Conservation (phyloP, 2,329 filamentous ascomycete genomes). For the Ambrosiella beaveri region DNA sequence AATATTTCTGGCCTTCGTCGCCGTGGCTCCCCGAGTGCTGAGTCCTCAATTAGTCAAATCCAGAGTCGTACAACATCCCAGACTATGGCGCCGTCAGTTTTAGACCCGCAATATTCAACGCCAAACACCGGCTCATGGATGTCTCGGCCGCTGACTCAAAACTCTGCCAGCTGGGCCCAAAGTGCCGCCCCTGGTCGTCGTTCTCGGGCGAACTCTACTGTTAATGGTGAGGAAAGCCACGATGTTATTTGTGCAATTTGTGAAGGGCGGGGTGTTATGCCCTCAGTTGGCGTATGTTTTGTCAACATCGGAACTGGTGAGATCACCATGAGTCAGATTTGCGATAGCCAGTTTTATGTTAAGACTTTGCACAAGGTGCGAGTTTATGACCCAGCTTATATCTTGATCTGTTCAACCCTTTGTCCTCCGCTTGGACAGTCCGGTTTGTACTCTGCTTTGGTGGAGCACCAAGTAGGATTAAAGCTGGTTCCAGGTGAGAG, state of each 20-base stretch:
- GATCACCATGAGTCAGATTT: slow-evolving; percentile 74
- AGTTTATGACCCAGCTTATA: slow-evolving; percentile 61
- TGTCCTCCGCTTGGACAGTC: slow-evolving; percentile 48
- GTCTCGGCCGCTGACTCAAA: slow-evolving; percentile 10
- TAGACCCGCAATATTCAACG: background rate
- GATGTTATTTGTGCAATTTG: slow-evolving; percentile 75
- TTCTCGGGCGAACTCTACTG: slow-evolving; percentile 24
- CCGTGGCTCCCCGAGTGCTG: slow-evolving; percentile 4
- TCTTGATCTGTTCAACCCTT: slow-evolving; percentile 61
- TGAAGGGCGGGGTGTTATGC: slow-evolving; percentile 73
- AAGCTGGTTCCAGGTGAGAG: slow-evolving; percentile 45
- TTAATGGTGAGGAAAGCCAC: slow-evolving; percentile 36
- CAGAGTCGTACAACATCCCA: slow-evolving; percentile 8
- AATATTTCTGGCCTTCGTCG: background rate
- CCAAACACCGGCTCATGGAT: background rate
- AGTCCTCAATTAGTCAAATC: slow-evolving; percentile 11
- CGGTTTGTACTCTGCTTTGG: slow-evolving; percentile 55
- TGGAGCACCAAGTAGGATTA: slow-evolving; percentile 50
- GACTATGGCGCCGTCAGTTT: slow-evolving; percentile 7
- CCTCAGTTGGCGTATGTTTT: slow-evolving; percentile 71
- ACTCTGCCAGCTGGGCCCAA: slow-evolving; percentile 16
- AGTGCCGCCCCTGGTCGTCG: slow-evolving; percentile 29
- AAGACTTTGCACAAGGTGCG: slow-evolving; percentile 74
- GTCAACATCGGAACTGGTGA: slow-evolving; percentile 75
- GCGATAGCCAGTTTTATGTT: slow-evolving; percentile 82